Evolutionary conservation across 345 rosid species (phyloP).

Genomic region (Balakata baccata): DNA sequence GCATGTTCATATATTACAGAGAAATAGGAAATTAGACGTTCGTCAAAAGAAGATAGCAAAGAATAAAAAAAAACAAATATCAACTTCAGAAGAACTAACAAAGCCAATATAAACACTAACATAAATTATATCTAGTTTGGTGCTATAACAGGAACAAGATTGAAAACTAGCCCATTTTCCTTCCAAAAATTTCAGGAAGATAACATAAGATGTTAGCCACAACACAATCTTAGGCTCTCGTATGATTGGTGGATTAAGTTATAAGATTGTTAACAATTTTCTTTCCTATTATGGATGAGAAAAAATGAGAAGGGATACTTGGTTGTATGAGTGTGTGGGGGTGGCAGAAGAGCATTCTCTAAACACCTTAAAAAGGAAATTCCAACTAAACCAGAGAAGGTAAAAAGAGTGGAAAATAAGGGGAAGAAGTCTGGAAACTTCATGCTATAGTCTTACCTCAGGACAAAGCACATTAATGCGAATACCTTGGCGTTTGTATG

Average conservation of each 20-base stretch:
- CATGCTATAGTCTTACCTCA: constrained; percentile 49
- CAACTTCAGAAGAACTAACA: not conserved
- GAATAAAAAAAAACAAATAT: not conserved
- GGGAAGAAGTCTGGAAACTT: not conserved
- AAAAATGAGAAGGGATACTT: not conserved
- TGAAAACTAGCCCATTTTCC: not conserved
- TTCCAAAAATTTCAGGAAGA: no score
- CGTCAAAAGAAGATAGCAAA: not conserved
- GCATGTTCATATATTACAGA: not conserved
- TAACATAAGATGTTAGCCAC: no score
- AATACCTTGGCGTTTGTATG: constrained; percentile 59
- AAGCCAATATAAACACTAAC: constrained; percentile 8
- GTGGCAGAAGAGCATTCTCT: not conserved
- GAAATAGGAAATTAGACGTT: not conserved
- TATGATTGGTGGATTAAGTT: not conserved
- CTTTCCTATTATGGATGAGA: not conserved
- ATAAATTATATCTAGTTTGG: not conserved
- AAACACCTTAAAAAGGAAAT: not conserved
- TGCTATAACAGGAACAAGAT: not conserved
- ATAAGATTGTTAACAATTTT: not conserved
- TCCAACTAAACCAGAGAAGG: not conserved
- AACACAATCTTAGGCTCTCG: not conserved
- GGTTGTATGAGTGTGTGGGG: no score
- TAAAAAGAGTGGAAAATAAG: not conserved
- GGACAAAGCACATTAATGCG: constrained; percentile 96